A percentile compares a stretch with the other conserved stretches of the same genome.
These are phyloP conservation scores for Zygotorulaspora sp. DNA, from an alignment of 805 yeast genomes.

Conservation along the genomic window DNA sequence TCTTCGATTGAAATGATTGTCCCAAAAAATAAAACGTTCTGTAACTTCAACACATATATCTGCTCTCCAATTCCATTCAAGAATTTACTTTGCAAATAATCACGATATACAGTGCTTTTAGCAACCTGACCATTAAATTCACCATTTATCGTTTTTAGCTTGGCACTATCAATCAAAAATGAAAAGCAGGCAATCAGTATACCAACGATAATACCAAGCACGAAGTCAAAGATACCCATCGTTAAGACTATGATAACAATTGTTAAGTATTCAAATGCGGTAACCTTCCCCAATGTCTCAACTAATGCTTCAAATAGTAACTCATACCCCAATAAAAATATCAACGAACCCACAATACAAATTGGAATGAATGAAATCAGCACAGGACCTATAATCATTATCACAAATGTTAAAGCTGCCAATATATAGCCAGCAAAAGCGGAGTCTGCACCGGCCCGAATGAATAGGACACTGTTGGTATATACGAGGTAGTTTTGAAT, in stretches of 20 bases:
- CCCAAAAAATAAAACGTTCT: conserved; percentile 90
- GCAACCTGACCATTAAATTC: conserved; percentile 85
- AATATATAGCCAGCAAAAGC: conserved; percentile 85
- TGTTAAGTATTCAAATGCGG: conserved; percentile 76
- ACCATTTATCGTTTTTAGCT: conserved; percentile 74
- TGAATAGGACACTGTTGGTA: conserved; percentile 86
- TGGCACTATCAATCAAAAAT: conserved; percentile 90
- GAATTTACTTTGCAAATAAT: conserved; percentile 82
- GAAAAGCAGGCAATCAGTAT: conserved; percentile 86
- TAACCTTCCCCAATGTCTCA: conserved; percentile 77
- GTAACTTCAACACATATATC: conserved; percentile 78
- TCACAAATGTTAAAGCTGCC: conserved; percentile 71
- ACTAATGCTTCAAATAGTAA: conserved; percentile 76
- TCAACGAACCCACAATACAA: conserved; percentile 91
- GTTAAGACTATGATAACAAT: conserved; percentile 81
- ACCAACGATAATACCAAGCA: conserved; percentile 86
- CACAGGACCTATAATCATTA: conserved; percentile 85
- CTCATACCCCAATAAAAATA: conserved; percentile 87
- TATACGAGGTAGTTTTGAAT: conserved; percentile 94
- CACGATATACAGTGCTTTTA: conserved; percentile 86
- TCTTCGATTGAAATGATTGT: conserved; percentile 89
- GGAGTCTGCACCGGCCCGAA: conserved; percentile 91
- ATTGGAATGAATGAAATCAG: conserved; percentile 94
- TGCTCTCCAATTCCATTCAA: conserved; percentile 83
- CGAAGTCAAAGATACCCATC: conserved; percentile 96